These are phyloP conservation scores for Hyaloperonospora brassicae DNA, from an alignment of 352 stramenopile species.

Conservation along the genomic window DNA sequence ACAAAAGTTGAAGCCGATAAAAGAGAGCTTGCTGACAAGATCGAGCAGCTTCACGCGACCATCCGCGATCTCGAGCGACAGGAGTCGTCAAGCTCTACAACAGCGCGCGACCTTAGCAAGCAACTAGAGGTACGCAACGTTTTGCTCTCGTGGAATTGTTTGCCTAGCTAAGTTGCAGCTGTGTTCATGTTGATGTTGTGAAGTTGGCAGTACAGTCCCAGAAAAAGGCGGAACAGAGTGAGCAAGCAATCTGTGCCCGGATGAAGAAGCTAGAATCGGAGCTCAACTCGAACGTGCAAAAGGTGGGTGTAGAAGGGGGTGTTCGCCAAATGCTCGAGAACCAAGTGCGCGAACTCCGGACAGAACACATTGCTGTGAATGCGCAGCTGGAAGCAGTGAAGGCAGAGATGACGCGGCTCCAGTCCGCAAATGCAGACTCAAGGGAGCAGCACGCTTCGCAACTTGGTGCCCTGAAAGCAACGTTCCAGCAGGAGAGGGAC, in stretches of 20 bases:
- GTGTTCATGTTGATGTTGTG: slow-evolving; percentile 4
- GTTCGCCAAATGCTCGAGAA: slow-evolving; percentile 64
- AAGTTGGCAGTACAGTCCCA: slow-evolving; percentile 24
- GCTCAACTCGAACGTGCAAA: slow-evolving; percentile 46
- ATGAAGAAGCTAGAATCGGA: slow-evolving; percentile 43
- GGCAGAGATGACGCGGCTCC: slow-evolving; percentile 56
- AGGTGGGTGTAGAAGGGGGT: slow-evolving; percentile 51
- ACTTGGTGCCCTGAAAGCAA: slow-evolving; percentile 28
- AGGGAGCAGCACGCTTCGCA: slow-evolving; percentile 31
- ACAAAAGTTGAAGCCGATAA: slow-evolving; percentile 64
- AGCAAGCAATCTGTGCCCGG: slow-evolving; percentile 24
- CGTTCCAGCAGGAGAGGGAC: slow-evolving; percentile 32
- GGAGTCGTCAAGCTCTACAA: slow-evolving; percentile 35
- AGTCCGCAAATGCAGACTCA: slow-evolving; percentile 32
- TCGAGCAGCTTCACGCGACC: slow-evolving; percentile 42
- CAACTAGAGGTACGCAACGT: slow-evolving; percentile 35
- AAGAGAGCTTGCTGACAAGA: slow-evolving; percentile 51
- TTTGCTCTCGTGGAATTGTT: slow-evolving; percentile 2
- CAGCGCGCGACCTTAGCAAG: slow-evolving; percentile 41
- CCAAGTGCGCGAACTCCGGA: slow-evolving; percentile 63
- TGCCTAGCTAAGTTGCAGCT: slow-evolving; percentile 2
- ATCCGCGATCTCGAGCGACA: slow-evolving; percentile 45
- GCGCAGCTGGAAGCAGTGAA: slow-evolving; percentile 71
- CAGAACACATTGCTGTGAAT: slow-evolving; percentile 70
- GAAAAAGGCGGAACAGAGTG: slow-evolving; percentile 29